phyloP scores from a whole-genome alignment of 2,329 filamentous ascomycete species.

The Xylaria arbuscula region DNA sequence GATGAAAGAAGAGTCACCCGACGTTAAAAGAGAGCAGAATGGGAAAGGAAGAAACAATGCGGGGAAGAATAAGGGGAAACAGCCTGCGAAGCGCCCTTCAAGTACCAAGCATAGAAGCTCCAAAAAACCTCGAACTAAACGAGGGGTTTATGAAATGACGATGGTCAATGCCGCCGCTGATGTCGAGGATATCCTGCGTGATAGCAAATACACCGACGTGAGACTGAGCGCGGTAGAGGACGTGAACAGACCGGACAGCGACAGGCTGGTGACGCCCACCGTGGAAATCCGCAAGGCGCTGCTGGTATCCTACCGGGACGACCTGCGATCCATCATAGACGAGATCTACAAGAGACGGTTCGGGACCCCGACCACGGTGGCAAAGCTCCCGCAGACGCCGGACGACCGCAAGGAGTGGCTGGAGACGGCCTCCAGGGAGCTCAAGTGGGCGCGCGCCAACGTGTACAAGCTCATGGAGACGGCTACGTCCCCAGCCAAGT shows the following conservation, averaged over 20 bases:
- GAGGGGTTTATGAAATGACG: conserved; percentile 10
- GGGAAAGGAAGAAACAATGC: neutral
- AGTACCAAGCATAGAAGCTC: neutral
- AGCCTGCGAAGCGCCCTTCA: neutral
- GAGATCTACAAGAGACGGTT: conserved; percentile 28
- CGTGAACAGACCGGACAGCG: neutral
- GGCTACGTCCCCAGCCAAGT: neutral
- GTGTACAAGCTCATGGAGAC: neutral
- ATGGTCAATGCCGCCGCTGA: conserved; percentile 22
- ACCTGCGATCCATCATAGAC: conserved; percentile 9
- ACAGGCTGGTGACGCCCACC: conserved; percentile 21
- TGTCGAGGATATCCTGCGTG: conserved; percentile 24
- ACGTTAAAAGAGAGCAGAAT: neutral
- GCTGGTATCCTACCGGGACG: conserved; percentile 9
- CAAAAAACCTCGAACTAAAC: conserved; percentile 8
- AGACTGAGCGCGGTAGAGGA: neutral
- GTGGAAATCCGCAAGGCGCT: conserved; percentile 13
- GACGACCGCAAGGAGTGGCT: conserved; percentile 12
- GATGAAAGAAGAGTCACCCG: neutral
- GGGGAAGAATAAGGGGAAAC: neutral
- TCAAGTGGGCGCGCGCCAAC: neutral
- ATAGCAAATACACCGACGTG: neutral
- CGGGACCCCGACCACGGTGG: neutral
- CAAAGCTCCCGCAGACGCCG: conserved; percentile 19
- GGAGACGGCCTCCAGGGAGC: neutral